These are phyloP conservation scores for Aspergillus taichungensis DNA, from an alignment of 495 filamentous ascomycete genomes.

Conservation along the genomic window DNA sequence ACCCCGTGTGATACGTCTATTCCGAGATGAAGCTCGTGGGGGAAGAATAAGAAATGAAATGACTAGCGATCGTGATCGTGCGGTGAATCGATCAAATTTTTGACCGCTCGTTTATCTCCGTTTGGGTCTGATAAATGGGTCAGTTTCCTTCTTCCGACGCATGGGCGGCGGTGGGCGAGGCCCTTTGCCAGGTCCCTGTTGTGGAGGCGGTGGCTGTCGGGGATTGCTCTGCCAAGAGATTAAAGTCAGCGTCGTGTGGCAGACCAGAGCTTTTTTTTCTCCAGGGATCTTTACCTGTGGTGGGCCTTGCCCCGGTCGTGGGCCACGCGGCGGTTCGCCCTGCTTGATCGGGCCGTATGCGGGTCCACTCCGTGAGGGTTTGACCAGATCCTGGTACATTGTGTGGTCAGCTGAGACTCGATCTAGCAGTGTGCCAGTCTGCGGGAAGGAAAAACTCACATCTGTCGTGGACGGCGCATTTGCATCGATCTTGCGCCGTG, in stretches of 20 bases:
- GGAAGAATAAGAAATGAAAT: background rate
- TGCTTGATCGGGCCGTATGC: constrained; percentile 16
- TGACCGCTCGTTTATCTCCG: constrained; percentile 15
- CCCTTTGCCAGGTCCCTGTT: constrained; percentile 12
- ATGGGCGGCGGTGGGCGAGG: constrained; percentile 26
- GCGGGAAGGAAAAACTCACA: constrained; percentile 18
- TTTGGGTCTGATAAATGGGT: constrained; percentile 47
- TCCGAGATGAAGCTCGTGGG: background rate
- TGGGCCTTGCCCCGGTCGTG: constrained; percentile 6
- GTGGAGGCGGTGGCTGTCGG: constrained; percentile 4
- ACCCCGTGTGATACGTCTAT: background rate
- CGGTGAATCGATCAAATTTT: background rate
- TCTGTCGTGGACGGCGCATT: constrained; percentile 17
- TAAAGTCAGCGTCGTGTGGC: no score
- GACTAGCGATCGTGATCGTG: background rate
- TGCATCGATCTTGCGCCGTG: constrained; percentile 19
- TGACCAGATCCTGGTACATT: constrained; percentile 24
- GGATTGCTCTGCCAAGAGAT: no score
- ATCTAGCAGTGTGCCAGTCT: background rate
- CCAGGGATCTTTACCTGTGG: constrained; percentile 10
- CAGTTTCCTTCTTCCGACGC: constrained; percentile 40
- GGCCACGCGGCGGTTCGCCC: constrained; percentile 6
- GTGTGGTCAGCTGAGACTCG: background rate
- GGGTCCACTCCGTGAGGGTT: constrained; percentile 31
- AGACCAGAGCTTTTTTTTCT: no score